These are phyloP conservation scores for Dillenia suffruticosa DNA, from an alignment of 164 flowering plant species.

Conservation along the genomic window DNA sequence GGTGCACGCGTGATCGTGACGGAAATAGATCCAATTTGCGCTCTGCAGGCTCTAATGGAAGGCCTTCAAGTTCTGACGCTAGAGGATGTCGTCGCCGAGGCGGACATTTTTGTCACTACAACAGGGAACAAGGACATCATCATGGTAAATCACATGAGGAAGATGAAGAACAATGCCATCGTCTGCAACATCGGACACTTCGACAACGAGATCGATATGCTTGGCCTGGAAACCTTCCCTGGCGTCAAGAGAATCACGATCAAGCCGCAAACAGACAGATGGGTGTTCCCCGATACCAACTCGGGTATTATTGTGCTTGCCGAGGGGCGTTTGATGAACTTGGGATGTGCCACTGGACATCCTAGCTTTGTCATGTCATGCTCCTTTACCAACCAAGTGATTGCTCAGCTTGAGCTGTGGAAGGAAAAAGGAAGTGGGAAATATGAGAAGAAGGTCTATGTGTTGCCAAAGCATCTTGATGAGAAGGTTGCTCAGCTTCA, in stretches of 20 bases:
- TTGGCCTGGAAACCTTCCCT: slow-evolving; percentile 65
- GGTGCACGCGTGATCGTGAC: slow-evolving; percentile 76
- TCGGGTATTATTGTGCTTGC: slow-evolving; percentile 65
- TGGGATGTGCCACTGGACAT: slow-evolving; percentile 87
- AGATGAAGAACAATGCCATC: slow-evolving; percentile 85
- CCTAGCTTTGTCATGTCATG: slow-evolving; percentile 86
- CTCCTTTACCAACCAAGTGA: slow-evolving; percentile 78
- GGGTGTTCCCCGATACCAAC: slow-evolving; percentile 76
- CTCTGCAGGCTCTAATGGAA: slow-evolving; percentile 78
- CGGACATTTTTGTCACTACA: slow-evolving; percentile 77
- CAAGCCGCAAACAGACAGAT: slow-evolving; percentile 81
- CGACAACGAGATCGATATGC: slow-evolving; percentile 78
- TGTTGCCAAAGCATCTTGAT: slow-evolving; percentile 74
- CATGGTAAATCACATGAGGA: slow-evolving; percentile 68
- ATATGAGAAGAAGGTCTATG: slow-evolving; percentile 74
- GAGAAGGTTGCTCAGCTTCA: slow-evolving; percentile 80
- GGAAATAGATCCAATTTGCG: slow-evolving; percentile 78
- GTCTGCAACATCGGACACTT: slow-evolving; percentile 87
- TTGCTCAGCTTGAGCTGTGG: slow-evolving; percentile 86
- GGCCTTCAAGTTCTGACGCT: slow-evolving; percentile 59
- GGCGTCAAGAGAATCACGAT: slow-evolving; percentile 78
- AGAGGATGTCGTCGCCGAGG: slow-evolving; percentile 53
- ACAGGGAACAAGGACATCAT: slow-evolving; percentile 85
- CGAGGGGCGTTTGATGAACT: slow-evolving; percentile 76
- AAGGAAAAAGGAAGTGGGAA: slow-evolving; percentile 56